A percentile compares a stretch with the other conserved stretches of the same genome.
These are phyloP conservation scores for Apiotrichum mycotoxinovorans DNA, from an alignment of 1,284 basidiomycete genomes.

Conservation along the genomic window DNA sequence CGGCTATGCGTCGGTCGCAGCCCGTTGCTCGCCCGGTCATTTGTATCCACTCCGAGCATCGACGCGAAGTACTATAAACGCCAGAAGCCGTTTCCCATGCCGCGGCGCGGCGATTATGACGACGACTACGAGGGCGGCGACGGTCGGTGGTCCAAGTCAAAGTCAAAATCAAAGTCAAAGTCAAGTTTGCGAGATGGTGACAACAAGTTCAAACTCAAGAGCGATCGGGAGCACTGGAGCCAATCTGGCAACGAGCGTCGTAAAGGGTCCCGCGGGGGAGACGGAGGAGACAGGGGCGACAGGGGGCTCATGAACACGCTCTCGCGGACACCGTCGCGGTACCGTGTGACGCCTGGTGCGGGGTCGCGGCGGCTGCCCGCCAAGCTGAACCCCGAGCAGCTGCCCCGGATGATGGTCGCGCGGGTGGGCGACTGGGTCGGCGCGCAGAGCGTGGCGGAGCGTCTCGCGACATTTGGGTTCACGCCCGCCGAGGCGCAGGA, in stretches of 20 bases:
- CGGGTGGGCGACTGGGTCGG: conserved; percentile 31
- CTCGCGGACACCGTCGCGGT: neutral
- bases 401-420: conserved; percentile 15
- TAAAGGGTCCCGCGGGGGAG: too few species aligned
- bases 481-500: conserved; percentile 9
- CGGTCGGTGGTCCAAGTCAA: too few species aligned
- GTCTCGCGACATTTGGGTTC: conserved; percentile 31
- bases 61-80: neutral
- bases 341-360: neutral
- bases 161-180: too few species aligned
- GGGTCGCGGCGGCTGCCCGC: neutral
- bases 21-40: neutral
- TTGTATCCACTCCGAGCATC: neutral
- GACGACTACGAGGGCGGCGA: neutral
- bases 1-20: neutral
- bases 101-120: neutral
- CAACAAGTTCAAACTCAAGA: too few species aligned
- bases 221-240: too few species aligned
- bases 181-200: too few species aligned
- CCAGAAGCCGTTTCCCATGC: neutral
- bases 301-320: neutral
- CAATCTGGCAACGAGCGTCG: too few species aligned
- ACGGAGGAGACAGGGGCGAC: too few species aligned
- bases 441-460: conserved; percentile 23
- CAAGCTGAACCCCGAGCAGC: conserved; percentile 2